Evolutionary conservation across 2,329 filamentous ascomycete species (phyloP), one percentile per base, ranked within the genome.

Genomic region (Pseudogymnoascus sp.): DNA sequence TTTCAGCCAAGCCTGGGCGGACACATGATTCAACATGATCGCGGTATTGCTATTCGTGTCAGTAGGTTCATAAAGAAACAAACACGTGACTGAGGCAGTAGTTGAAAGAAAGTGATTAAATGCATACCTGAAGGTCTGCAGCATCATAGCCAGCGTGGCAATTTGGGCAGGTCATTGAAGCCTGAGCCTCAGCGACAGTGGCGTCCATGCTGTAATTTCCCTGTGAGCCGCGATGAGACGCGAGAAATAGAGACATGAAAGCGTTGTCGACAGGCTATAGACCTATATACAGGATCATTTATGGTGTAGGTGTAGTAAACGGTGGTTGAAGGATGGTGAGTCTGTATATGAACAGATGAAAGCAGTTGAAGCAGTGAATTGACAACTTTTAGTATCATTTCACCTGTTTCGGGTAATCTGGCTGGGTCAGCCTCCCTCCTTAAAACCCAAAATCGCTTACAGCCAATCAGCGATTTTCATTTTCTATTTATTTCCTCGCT

Each of bases 1-100:
- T 66, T 37, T 62, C 63, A 51, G 67, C 67, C 34, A 65, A 68
- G 63, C 62, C 66, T 51, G 67, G 66, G 21, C 65, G 63, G 62
- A 63, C 67, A 64, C 70, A 72, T 60, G 63, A 63, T 19, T 66
- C 65, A 70, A 73, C 69, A 69, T 73, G 72, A 71, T 69, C 62
- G 6, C 65, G 61, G 65, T 69, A 71, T 62, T 71, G 66, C 72
- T 73, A 65, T 60, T 62, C 57, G 67, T 63, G 65, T 72, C 65
- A 71, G 65, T 25, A 25, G 16, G 6, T 28, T 60, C 39, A 36
- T 11, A 37, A 19, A 34, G 3, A 21, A 60, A 23, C 23, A 51
- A 21, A 31, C 51, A 34, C 28, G 41, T 57, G 51, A 57, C 23
- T 57, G 51, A 1, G 10, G n/a, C 31, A 34, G 51, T 36, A 21